Evolutionary conservation across 2,329 filamentous ascomycete genomes (phyloP), one percentile per base, ranked within the genome.

Genomic region (Trichoderma breve): DNA sequence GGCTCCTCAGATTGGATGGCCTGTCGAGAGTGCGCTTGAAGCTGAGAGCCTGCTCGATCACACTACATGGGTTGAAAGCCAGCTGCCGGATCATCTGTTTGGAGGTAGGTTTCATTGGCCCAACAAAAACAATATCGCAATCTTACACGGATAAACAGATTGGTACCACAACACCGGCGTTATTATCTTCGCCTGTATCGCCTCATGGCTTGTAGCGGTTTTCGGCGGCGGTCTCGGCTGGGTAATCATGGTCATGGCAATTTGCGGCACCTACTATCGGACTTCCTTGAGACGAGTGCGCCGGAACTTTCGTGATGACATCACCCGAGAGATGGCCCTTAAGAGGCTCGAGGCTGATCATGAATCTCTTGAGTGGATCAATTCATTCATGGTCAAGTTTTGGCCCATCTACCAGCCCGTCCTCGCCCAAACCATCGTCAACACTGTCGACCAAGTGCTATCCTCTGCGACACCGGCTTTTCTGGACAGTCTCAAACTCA

Each of bases 401-500:
- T 99, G 96, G 96, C 96, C 96, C 74, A 99, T 99, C 78, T 98
- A 97, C 80, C 94, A 96, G 70, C 96, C 96, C 1, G 93, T 98
- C 11, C 88, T 99, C 14, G 95, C 94, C 73, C 90, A 96, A 76
- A 97, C 94, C 26, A 92, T 99, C 77, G 93, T 98, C 82, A 94
- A 91, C 80, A 94, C 95, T 0, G 96, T 98, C 62, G 96, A 99
- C 78, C 96, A 98, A 84, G 94, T 99, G 65, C 86, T 99, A 71
- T 98, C 95, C 79, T 95, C 93, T 0, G 91, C 95, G 3, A 98
- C 95, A 0, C 96, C 96, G 0, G 89, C 92, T 0, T 98, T 99
- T 78, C 86, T 99, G 70, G 96, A 99, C 81, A 97, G 94, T 80
- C 84, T 99, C 81, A 93, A 95, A 77, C 89, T 99, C 84, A 97